A percentile compares a stretch with the other conserved stretches of the same genome.
These are phyloP conservation scores for Phaeotremella skinneri DNA, from an alignment of 768 basidiomycete species.

Conservation along the genomic window DNA sequence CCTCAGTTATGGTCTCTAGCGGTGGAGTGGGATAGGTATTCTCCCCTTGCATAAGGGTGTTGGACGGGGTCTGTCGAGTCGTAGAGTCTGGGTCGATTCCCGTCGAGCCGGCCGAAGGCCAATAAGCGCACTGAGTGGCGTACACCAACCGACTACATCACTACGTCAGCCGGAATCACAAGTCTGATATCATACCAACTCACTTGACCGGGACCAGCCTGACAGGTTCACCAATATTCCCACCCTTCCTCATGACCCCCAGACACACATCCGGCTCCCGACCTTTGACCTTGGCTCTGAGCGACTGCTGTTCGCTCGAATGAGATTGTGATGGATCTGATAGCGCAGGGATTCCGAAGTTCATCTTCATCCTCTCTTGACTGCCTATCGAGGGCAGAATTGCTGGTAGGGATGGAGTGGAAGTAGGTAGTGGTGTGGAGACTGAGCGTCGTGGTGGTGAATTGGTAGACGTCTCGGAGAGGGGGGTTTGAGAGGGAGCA, in stretches of 20 bases:
- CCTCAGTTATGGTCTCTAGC: not conserved
- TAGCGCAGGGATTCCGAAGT: slow-evolving; percentile 14
- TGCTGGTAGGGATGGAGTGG: not conserved
- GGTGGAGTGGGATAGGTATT: not conserved
- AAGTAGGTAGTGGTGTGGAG: not conserved
- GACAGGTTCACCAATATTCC: not conserved
- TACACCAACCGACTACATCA: slow-evolving; percentile 20
- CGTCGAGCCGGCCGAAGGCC: slow-evolving; percentile 1
- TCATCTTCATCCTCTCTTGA: slow-evolving; percentile 4
- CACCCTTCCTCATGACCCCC: slow-evolving; percentile 15
- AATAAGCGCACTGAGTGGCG: slow-evolving; percentile 23
- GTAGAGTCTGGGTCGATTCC: not conserved
- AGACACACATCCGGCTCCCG: slow-evolving; percentile 22
- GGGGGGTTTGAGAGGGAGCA: not conserved
- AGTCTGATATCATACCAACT: not conserved
- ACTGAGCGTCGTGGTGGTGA: not conserved
- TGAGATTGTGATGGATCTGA: not conserved
- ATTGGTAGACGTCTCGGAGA: not conserved
- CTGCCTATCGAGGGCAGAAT: not conserved
- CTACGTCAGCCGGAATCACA: slow-evolving; percentile 2
- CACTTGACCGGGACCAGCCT: slow-evolving; percentile 14
- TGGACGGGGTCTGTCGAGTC: not conserved
- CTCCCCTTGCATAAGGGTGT: not conserved
- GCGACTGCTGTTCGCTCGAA: not conserved
- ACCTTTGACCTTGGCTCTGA: slow-evolving; percentile 12